A percentile compares a stretch with the other conserved stretches of the same genome.
Conservation (phyloP, 169 alveolate species). For the Ichthyophthirius multifiliis region DNA sequence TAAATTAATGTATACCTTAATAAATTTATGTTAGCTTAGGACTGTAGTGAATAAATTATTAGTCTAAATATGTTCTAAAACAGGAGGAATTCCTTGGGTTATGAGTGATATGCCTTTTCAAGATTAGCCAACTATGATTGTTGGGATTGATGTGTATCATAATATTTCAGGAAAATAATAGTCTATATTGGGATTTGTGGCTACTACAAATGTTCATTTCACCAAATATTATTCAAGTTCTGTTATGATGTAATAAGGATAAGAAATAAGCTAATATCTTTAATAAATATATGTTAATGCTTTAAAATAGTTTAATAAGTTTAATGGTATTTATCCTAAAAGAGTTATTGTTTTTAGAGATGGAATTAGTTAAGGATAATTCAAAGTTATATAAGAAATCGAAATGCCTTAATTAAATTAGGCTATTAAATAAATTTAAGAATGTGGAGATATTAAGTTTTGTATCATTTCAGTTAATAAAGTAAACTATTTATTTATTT, state of each 20-base stretch:
- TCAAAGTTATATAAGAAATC: conserved; percentile 8
- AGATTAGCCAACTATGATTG: conserved; percentile 67
- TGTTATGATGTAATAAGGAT: conserved; percentile 22
- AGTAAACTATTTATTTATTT: background rate
- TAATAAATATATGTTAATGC: conserved; percentile 17
- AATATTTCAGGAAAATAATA: conserved; percentile 34
- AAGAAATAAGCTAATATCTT: conserved; percentile 36
- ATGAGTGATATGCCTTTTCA: conserved; percentile 60
- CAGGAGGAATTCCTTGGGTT: conserved; percentile 77
- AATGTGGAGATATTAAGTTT: background rate
- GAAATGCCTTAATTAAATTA: conserved; percentile 48
- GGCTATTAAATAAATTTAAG: background rate
- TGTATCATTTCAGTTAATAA: background rate
- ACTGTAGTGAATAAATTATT: conserved; percentile 57
- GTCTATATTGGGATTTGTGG: conserved; percentile 44
- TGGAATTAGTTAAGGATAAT: conserved; percentile 65
- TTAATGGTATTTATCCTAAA: conserved; percentile 37
- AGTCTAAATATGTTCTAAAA: conserved; percentile 62
- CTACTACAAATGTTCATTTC: conserved; percentile 40
- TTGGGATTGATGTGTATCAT: conserved; percentile 63
- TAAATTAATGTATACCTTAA: background rate
- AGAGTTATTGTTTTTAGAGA: conserved; percentile 72
- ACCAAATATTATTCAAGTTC: conserved; percentile 41
- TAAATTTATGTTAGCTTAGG: background rate
- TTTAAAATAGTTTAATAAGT: conserved; percentile 38